These are phyloP conservation scores for Asparagopsis taxiformis DNA, from an alignment of 31 red algal genomes.

Conservation along the genomic window DNA sequence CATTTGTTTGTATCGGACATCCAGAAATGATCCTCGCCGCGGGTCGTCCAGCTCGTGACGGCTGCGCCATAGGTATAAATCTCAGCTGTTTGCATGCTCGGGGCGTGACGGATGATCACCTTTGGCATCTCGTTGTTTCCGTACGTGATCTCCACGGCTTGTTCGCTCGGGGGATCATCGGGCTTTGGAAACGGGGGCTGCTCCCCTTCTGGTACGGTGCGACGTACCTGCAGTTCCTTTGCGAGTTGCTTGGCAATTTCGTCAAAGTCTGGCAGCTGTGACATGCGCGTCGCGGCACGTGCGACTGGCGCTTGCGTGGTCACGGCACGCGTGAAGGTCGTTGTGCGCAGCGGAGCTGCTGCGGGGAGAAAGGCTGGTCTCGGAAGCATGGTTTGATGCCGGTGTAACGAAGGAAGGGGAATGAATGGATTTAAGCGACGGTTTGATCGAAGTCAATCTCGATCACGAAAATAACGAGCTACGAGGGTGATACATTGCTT, in stretches of 20 bases:
- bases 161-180: slow-evolving; percentile 53
- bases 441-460: too few species aligned
- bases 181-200: slow-evolving; percentile 10
- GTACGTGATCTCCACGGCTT: slow-evolving; percentile 48
- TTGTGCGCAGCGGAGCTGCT: not conserved
- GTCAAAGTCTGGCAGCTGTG: slow-evolving; percentile 58
- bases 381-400: not conserved
- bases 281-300: slow-evolving; percentile 10
- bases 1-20: slow-evolving; percentile 85
- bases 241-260: slow-evolving; percentile 71
- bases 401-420: not conserved
- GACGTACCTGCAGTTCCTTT: slow-evolving; percentile 57
- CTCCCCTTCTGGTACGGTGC: slow-evolving; percentile 1
- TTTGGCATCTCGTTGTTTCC: slow-evolving; percentile 78
- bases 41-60: slow-evolving; percentile 89
- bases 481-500: too few species aligned
- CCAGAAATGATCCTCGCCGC: slow-evolving; percentile 87
- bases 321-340: not conserved
- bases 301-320: not conserved
- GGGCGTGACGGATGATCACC: slow-evolving; percentile 72
- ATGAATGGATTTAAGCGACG: too few species aligned
- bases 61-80: slow-evolving; percentile 91
- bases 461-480: too few species aligned
- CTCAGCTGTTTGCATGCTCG: slow-evolving; percentile 63
- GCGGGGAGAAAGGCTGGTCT: slow-evolving; percentile 3